Percentiles rank a stretch among this genome's conserved stretches.
phyloP scores from a whole-genome alignment of 2,329 filamentous ascomycete species.

The Rutstroemia sp. region DNA sequence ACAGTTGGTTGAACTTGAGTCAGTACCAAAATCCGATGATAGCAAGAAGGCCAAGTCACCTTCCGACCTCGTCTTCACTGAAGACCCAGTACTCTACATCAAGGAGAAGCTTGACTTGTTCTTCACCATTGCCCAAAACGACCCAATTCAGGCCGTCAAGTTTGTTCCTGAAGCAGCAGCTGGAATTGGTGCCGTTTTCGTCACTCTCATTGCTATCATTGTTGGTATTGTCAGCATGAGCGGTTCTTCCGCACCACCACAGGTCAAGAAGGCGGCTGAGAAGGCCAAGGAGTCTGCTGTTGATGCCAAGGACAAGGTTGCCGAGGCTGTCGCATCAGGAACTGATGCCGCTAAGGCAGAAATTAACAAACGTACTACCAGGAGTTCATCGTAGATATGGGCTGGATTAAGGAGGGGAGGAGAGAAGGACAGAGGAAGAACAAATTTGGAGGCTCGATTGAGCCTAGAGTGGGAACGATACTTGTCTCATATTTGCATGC shows the following conservation, averaged over 20 bases:
- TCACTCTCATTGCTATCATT: conserved; percentile 65
- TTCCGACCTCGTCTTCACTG: conserved; percentile 75
- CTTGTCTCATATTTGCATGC: not conserved
- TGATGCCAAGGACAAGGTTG: conserved; percentile 68
- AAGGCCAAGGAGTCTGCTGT: conserved; percentile 64
- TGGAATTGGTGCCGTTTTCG: conserved; percentile 62
- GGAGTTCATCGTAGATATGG: conserved; percentile 24
- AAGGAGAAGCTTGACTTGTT: conserved; percentile 93
- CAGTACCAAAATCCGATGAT: conserved; percentile 64
- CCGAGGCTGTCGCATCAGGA: conserved; percentile 50
- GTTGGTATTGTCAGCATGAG: conserved; percentile 58
- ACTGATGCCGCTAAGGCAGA: conserved; percentile 66
- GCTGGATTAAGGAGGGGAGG: no score
- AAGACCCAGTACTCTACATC: conserved; percentile 81
- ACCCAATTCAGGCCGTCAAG: conserved; percentile 76
- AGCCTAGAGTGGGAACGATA: not conserved
- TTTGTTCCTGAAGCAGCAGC: conserved; percentile 88
- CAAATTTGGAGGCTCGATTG: not conserved
- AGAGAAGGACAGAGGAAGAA: not conserved
- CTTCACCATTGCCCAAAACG: conserved; percentile 69
- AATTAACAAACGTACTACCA: conserved; percentile 26
- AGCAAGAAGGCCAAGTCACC: conserved; percentile 57
- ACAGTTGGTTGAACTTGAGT: conserved; percentile 69
- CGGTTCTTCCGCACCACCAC: conserved; percentile 58
- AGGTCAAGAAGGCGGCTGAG: conserved; percentile 63